These are phyloP conservation scores for Eustoma russellianum DNA, from an alignment of 257 asterid species.

Conservation along the genomic window DNA sequence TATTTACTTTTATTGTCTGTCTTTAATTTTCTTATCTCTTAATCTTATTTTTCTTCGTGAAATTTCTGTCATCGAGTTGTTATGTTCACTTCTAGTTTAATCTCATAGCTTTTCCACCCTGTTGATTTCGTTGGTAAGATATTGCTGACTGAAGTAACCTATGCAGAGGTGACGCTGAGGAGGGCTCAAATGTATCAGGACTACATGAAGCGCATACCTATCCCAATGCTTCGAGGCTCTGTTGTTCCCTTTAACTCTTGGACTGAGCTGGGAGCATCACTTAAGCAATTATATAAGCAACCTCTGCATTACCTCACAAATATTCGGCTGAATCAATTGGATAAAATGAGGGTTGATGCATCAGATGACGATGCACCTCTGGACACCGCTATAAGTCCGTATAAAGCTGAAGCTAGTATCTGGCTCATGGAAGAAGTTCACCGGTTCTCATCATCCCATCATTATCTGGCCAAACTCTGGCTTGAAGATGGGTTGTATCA, in stretches of 20 bases:
- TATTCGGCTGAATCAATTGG: slow-evolving; percentile 39
- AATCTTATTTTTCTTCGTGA: not conserved
- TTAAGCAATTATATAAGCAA: slow-evolving; percentile 49
- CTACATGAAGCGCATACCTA: slow-evolving; percentile 44
- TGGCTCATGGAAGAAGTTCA: slow-evolving; percentile 69
- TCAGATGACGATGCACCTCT: slow-evolving; percentile 32
- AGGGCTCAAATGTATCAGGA: slow-evolving; percentile 40
- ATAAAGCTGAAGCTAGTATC: slow-evolving; percentile 55
- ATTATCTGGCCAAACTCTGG: slow-evolving; percentile 47
- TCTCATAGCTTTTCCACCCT: not conserved
- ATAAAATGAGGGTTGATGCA: slow-evolving; percentile 35
- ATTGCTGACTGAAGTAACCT: not conserved
- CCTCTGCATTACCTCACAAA: slow-evolving; percentile 85
- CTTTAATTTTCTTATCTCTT: not conserved
- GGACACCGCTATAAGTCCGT: slow-evolving; percentile 44
- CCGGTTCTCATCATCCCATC: slow-evolving; percentile 42
- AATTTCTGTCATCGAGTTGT: not conserved
- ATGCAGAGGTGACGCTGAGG: slow-evolving; percentile 41
- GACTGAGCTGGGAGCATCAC: slow-evolving; percentile 54
- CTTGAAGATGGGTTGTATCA: slow-evolving; percentile 32
- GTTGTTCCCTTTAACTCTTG: slow-evolving; percentile 56
- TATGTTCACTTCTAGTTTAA: not conserved
- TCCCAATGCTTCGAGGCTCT: slow-evolving; percentile 42
- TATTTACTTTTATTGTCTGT: not conserved
- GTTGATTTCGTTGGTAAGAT: not conserved